Conservation (phyloP, 2,329 filamentous ascomycete species). For the Hymenoscyphus scutula region DNA sequence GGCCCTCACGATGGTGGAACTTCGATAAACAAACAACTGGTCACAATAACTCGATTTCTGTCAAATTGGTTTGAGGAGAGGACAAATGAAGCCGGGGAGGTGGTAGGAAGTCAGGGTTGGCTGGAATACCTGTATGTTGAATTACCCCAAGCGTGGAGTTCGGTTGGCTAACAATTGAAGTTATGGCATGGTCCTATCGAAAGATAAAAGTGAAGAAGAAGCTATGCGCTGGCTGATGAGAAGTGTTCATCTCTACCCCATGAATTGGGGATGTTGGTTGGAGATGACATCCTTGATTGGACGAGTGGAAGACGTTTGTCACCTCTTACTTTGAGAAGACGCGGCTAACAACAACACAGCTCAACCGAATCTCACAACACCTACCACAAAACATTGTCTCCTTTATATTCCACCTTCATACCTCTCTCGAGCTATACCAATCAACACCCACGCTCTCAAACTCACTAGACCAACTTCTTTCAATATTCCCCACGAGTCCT, state of each 20-base stretch:
- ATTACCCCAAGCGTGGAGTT: too few species aligned
- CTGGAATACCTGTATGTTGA: constrained; percentile 70
- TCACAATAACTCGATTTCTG: constrained; percentile 70
- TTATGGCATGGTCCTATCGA: constrained; percentile 86
- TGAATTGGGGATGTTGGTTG: constrained; percentile 97
- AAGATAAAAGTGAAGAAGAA: constrained; percentile 82
- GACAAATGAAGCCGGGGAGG: constrained; percentile 54
- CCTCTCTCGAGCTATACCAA: constrained; percentile 88
- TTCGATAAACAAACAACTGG: constrained; percentile 80
- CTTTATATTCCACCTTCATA: constrained; percentile 89
- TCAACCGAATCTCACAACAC: constrained; percentile 67
- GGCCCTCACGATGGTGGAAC: constrained; percentile 86
- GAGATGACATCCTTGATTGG: constrained; percentile 81
- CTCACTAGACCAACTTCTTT: constrained; percentile 72
- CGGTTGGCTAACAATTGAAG: constrained; percentile 37
- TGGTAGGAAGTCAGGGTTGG: constrained; percentile 78
- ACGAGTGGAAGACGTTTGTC: constrained; percentile 73
- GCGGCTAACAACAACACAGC: constrained; percentile 46
- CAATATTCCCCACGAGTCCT: constrained; percentile 81
- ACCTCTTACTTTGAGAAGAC: constrained; percentile 3
- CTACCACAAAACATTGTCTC: constrained; percentile 90
- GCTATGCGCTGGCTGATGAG: constrained; percentile 84
- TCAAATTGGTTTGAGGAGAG: constrained; percentile 77
- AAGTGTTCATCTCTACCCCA: constrained; percentile 85
- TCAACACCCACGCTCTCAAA: constrained; percentile 72